A percentile compares a stretch with the other conserved stretches of the same genome.
phyloP scores from a whole-genome alignment of 2,329 filamentous ascomycete genomes.

The Pseudogymnoascus pannorum region DNA sequence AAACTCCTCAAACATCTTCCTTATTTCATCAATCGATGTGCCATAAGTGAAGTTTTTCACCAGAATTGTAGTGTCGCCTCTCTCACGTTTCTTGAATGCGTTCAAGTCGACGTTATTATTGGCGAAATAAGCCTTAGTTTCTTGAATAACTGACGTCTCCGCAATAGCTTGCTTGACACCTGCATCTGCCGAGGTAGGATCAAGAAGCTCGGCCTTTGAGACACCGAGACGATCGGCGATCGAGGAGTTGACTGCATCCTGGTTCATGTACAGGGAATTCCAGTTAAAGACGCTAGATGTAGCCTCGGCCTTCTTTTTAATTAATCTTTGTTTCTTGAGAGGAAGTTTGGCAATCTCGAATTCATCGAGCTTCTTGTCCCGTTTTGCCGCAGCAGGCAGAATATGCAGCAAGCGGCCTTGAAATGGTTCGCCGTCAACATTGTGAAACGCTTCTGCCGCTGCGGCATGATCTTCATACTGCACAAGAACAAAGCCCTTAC shows the following conservation, averaged over 20 bases:
- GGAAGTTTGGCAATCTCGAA: constrained; percentile 85
- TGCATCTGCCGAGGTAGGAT: constrained; percentile 91
- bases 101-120: constrained; percentile 86
- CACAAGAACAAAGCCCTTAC: constrained; percentile 87
- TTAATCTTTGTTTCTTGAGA: constrained; percentile 86
- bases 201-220: constrained; percentile 82
- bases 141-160: constrained; percentile 92
- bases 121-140: constrained; percentile 86
- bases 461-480: constrained; percentile 65
- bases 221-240: constrained; percentile 81
- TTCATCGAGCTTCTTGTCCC: constrained; percentile 76
- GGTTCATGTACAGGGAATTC: constrained; percentile 99
- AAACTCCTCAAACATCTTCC: constrained; percentile 75
- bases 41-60: constrained; percentile 93
- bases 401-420: constrained; percentile 90
- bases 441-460: constrained; percentile 71
- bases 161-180: constrained; percentile 95
- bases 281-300: constrained; percentile 80
- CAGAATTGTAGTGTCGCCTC: constrained; percentile 79
- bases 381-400: constrained; percentile 75
- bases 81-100: constrained; percentile 76
- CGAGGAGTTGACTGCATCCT: constrained; percentile 88
- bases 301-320: constrained; percentile 77
- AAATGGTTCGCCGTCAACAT: constrained; percentile 77
- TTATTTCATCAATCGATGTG: constrained; percentile 70